Evolutionary conservation across 169 alveolate species (phyloP).

Genomic region (Plasmodium berghei): DNA sequence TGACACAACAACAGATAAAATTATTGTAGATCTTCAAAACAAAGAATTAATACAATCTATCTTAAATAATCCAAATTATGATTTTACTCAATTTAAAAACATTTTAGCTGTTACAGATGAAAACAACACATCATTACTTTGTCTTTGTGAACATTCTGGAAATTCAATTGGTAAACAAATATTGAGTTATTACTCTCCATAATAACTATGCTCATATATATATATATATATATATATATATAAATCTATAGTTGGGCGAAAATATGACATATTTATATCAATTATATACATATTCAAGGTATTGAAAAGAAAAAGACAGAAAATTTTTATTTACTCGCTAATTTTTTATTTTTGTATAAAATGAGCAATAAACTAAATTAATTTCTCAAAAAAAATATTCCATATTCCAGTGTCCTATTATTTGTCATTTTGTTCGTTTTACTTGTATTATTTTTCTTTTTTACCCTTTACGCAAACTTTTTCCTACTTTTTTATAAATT

Average conservation of each 20-base stretch:
- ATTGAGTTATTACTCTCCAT: conserved; percentile 5
- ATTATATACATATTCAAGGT: no score
- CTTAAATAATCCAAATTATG: conserved; percentile 15
- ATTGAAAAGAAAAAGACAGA: no score
- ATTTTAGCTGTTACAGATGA: conserved; percentile 33
- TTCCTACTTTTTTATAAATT: no score
- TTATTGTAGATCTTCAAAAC: conserved; percentile 21
- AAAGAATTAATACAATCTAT: conserved; percentile 19
- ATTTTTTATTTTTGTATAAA: no score
- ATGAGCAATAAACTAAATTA: no score
- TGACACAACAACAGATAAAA: conserved; percentile 24
- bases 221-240: neutral
- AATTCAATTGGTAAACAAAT: conserved; percentile 15
- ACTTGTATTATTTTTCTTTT: no score
- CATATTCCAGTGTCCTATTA: no score
- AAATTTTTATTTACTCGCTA: no score
- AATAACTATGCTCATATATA: neutral
- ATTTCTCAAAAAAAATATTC: no score
- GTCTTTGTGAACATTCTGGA: conserved; percentile 10
- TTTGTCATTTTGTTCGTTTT: no score
- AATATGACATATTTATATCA: no score
- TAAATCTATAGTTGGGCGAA: neutral
- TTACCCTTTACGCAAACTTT: no score
- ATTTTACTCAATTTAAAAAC: conserved; percentile 22
- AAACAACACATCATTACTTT: conserved; percentile 11